A percentile compares a stretch with the other conserved stretches of the same genome.
Evolutionary conservation across 2,329 filamentous ascomycete species (phyloP).

Genomic region (Penicillium oxalicum): DNA sequence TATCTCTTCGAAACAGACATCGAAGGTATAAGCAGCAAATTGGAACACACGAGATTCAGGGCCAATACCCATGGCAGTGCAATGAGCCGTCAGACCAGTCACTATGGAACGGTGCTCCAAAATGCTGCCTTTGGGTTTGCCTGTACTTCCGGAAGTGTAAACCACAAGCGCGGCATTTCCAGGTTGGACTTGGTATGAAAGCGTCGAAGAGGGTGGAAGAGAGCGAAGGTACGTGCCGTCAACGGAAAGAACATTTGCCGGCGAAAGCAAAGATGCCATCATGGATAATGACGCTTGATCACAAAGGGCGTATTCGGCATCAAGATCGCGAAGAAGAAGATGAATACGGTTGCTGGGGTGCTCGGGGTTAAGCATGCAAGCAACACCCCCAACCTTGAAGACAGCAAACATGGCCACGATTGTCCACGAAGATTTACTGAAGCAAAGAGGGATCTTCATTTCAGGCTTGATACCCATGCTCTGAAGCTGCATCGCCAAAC

Average conservation of each 20-base stretch:
- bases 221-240: slow-evolving; percentile 16
- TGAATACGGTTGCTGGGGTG: background rate
- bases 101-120: slow-evolving; percentile 22
- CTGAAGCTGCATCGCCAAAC: slow-evolving; percentile 13
- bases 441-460: slow-evolving; percentile 12
- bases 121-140: slow-evolving; percentile 23
- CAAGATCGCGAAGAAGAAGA: background rate
- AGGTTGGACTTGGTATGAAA: background rate
- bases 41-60: slow-evolving; percentile 19
- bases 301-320: background rate
- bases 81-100: slow-evolving; percentile 18
- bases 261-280: background rate
- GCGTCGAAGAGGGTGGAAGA: background rate
- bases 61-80: slow-evolving; percentile 14
- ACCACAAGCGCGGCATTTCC: slow-evolving; percentile 3
- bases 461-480: slow-evolving; percentile 12
- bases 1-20: slow-evolving; percentile 26
- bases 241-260: background rate
- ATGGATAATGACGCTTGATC: background rate
- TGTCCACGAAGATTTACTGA: slow-evolving; percentile 19
- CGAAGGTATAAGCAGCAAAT: slow-evolving; percentile 26
- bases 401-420: slow-evolving; percentile 18
- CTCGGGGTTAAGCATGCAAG: slow-evolving; percentile 56
- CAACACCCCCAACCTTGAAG: slow-evolving; percentile 47
- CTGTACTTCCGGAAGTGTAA: slow-evolving; percentile 26